Evolutionary conservation across 495 filamentous ascomycete species (phyloP), one percentile per base, ranked within the genome.

Genomic region (Glutinoglossum americanum): DNA sequence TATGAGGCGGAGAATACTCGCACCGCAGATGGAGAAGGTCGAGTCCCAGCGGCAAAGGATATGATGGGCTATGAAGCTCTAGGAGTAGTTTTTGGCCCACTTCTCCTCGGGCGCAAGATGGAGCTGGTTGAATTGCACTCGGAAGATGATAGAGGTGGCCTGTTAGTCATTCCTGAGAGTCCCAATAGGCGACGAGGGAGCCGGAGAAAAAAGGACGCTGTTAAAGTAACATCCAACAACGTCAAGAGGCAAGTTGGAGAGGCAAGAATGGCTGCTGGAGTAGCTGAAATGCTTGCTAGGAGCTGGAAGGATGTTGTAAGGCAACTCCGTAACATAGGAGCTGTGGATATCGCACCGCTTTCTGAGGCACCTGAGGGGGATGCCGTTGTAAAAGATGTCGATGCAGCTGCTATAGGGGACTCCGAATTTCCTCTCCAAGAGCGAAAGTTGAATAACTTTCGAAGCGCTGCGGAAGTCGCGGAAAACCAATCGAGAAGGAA

Each of bases 81-180:
- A 47, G 75, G 80, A 4, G 78, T 82, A 45, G 66, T 83, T 19
- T 82, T 85, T 64, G 81, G 79, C 0, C 81, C 81, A 11, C 69
- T 85, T 0, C 67, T 85, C 13, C 65, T 82, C 17, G 77, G 79
- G 7, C 75, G 83, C 51, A 62, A 78, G 33, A 68, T 79, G 28
- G 67, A 73, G 55, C 61, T 68, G 56, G 37, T 73, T 70, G 66
- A 68, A 62, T 57, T 55, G 64, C 57, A 68, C 66, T 33, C n/a
- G 41, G 41, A 45, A 21, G 41, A 45, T 13, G 41, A 45, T 21
- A 45, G 41, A 21, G 41, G 41, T n/a, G 41, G 41, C 17, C 13
- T 45, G 41, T n/a, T 45, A 45, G 19, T 21, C 21, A 21, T 45
- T n/a, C 41, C 41, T 13, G 41, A 45, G n/a, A 45, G 41, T 10